Percentiles rank a stretch among this genome's conserved stretches.
Evolutionary conservation across 2,329 filamentous ascomycete species (phyloP).

Genomic region (Penicillium corylophilum): DNA sequence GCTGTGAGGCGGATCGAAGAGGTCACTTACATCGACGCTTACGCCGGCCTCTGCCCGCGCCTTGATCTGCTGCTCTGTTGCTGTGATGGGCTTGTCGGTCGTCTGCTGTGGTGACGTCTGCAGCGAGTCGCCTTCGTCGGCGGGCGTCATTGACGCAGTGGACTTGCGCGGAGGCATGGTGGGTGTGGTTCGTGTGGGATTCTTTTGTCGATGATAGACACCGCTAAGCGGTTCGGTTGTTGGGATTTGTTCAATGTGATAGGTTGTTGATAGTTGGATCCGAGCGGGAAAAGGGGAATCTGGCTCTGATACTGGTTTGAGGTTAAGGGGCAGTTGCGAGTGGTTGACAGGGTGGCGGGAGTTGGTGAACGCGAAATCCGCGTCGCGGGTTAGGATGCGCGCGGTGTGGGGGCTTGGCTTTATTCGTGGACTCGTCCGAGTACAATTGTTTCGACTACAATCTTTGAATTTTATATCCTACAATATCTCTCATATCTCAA

Average conservation of each 20-base stretch:
- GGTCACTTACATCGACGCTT: conserved; percentile 38
- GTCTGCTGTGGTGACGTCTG: conserved; percentile 17
- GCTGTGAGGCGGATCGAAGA: not conserved
- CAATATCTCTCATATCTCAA: not conserved
- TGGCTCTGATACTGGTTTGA: not conserved
- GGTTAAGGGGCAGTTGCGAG: not conserved
- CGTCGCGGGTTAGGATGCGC: conserved; percentile 12
- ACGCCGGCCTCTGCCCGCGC: conserved; percentile 39
- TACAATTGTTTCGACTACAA: not conserved
- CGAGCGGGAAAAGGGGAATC: not conserved
- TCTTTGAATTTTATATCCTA: too few species aligned
- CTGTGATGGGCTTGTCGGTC: conserved; percentile 30
- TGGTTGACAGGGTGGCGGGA: conserved; percentile 2
- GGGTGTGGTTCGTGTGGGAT: not conserved
- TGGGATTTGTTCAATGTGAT: not conserved
- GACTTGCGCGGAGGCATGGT: conserved; percentile 40
- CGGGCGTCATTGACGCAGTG: conserved; percentile 30
- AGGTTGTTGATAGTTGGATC: not conserved
- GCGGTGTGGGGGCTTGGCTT: conserved; percentile 10
- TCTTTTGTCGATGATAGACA: not conserved
- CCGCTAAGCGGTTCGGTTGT: not conserved
- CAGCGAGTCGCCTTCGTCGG: conserved; percentile 20
- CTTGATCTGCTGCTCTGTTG: conserved; percentile 42
- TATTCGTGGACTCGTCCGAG: not conserved
- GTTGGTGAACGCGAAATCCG: conserved; percentile 22